Conservation (phyloP, 148 eudicot species). For the Vaccinium myrtillus region DNA sequence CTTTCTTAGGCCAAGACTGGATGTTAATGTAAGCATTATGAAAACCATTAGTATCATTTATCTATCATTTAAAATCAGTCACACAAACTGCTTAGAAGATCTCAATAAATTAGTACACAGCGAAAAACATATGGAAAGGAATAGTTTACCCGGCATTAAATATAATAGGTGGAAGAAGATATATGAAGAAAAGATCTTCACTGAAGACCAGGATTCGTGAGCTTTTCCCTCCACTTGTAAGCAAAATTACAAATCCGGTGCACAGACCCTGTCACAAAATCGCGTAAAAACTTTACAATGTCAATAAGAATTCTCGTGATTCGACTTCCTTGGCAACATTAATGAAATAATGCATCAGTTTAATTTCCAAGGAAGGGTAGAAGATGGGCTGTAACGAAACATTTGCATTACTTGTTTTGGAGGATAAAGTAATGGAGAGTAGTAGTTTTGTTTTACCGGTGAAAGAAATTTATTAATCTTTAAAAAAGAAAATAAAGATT, state of each 20-base stretch:
- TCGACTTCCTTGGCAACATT: neutral
- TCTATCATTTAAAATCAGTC: neutral
- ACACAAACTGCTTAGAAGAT: slow-evolving; percentile 4
- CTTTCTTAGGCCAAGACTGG: neutral
- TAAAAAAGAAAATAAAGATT: too few species aligned
- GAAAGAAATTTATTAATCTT: too few species aligned
- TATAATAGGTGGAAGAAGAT: slow-evolving; percentile 79
- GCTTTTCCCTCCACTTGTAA: slow-evolving; percentile 56
- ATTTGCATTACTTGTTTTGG: neutral
- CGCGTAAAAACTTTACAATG: neutral
- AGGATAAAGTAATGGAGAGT: neutral
- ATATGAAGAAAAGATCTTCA: slow-evolving; percentile 37
- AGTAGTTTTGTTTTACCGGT: too few species aligned
- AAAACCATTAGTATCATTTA: neutral
- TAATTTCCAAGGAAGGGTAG: neutral
- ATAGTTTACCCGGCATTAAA: slow-evolving; percentile 71
- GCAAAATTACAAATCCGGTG: slow-evolving; percentile 56
- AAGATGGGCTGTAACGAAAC: neutral
- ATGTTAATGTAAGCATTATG: neutral
- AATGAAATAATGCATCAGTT: too few species aligned
- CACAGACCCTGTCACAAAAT: slow-evolving; percentile 50
- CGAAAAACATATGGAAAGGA: neutral
- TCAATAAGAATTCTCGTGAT: neutral
- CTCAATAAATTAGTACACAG: neutral
- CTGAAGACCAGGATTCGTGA: slow-evolving; percentile 56